These are phyloP conservation scores for Rehmannia glutinosa DNA, from an alignment of 257 asterid species.

Conservation along the genomic window DNA sequence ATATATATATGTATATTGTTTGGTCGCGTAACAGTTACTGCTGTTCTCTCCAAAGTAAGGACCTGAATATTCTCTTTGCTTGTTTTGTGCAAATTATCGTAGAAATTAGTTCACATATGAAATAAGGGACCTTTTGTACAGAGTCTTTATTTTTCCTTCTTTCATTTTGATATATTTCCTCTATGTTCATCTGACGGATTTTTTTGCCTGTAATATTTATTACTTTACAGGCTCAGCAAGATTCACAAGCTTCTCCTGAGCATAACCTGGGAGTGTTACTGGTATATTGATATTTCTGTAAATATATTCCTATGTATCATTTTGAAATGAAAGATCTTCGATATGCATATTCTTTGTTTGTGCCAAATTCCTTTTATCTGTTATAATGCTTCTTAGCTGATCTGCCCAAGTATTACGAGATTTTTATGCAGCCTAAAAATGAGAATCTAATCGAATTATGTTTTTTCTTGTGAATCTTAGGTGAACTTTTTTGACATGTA, in stretches of 20 bases:
- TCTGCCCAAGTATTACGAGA: slow-evolving; percentile 2
- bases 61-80: not conserved
- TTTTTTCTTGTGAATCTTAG: slow-evolving; percentile 37
- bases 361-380: not conserved
- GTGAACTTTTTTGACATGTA: slow-evolving; percentile 85
- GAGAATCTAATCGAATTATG: not conserved
- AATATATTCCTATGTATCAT: not conserved
- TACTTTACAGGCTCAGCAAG: slow-evolving; percentile 48
- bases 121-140: not conserved
- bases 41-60: not conserved
- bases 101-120: not conserved
- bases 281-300: slow-evolving; percentile 38
- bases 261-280: slow-evolving; percentile 84
- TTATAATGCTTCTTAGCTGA: not conserved
- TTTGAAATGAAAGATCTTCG: not conserved
- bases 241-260: slow-evolving; percentile 57
- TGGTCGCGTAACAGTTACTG: not conserved
- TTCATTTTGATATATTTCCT: not conserved
- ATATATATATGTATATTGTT: too few species aligned
- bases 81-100: not conserved
- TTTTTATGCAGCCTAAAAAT: slow-evolving; percentile 4
- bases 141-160: not conserved
- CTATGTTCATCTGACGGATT: not conserved
- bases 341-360: not conserved
- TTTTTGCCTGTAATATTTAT: slow-evolving; percentile 12